Conservation (phyloP, 176 grass and related monocot genomes). For the Calamus simplicifolius region DNA sequence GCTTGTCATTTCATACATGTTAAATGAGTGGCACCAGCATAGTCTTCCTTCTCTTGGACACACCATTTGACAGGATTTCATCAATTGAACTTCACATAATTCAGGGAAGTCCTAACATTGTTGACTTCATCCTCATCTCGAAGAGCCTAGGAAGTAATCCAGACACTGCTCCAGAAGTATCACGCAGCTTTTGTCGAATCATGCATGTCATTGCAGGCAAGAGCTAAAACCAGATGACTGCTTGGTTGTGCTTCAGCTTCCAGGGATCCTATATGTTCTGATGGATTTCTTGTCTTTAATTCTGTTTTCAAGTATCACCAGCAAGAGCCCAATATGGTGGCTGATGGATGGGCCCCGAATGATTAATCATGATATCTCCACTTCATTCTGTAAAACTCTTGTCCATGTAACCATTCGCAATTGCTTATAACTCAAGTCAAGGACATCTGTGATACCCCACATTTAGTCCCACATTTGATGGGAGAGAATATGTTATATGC, state of each 20-base stretch:
- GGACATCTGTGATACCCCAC: too few species aligned
- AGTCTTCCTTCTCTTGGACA: too few species aligned
- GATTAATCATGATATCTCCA: constrained; percentile 74
- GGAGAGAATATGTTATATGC: too few species aligned
- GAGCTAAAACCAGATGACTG: constrained; percentile 28
- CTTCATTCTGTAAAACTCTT: constrained; percentile 55
- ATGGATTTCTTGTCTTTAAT: constrained; percentile 13
- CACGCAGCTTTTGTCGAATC: constrained; percentile 46
- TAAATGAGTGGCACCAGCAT: too few species aligned
- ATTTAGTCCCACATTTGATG: too few species aligned
- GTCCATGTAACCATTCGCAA: constrained; percentile 60
- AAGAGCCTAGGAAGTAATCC: constrained; percentile 37
- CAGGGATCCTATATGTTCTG: constrained; percentile 9
- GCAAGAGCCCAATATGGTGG: constrained; percentile 62
- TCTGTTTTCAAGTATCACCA: constrained; percentile 44
- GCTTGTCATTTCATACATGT: too few species aligned
- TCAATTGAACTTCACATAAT: constrained; percentile 9
- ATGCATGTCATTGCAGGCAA: constrained; percentile 87
- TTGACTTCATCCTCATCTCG: constrained; percentile 91
- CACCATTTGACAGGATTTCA: too few species aligned
- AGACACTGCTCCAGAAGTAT: constrained; percentile 23
- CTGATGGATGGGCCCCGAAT: constrained; percentile 62
- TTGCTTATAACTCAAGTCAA: too few species aligned
- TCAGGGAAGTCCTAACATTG: constrained; percentile 53
- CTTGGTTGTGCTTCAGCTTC: constrained; percentile 13